Base-by-base conservation (phyloP, 208 protist genomes). In the Leishmania aethiopica region DNA sequence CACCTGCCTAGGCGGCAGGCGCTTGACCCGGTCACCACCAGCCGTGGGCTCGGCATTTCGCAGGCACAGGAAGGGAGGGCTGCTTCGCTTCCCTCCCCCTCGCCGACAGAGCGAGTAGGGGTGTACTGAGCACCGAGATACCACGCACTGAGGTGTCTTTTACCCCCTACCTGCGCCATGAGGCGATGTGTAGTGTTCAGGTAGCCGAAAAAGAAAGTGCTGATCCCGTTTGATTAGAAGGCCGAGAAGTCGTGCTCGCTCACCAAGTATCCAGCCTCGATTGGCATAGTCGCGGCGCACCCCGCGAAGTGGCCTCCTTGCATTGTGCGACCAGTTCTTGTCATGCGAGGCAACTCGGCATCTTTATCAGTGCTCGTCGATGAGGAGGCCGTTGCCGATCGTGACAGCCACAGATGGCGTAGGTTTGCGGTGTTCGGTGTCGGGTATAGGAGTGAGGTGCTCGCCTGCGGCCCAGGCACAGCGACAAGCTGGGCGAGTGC, bases 161-260 rank as follows among this genome's bases (percentile, higher is more conserved):
- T 19, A 0, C 35, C 62, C 28, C 62, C 62, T 35, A 19, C 4
- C 51, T 55, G 51, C 51, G 10, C 4, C 22, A 28, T 53, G 10
- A 74, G 10, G 2, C 1, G 25, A 74, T 15, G 25, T 35, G 28
- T 13, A 19, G 11, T 22, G 22, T 6, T 10, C 69, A 25, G 13
- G 10, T 53, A 7, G 42, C 13, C 25, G 0, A 55, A n/a, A 32
- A 45, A 2, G 15, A n/a, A 17, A 77, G 11, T 40, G 8, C 11
- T 47, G 7, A 22, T 7, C 1, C 3, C 19, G 2, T 32, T n/a
- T n/a, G 69, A 49, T 28, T 74, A 74, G 69, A 74, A 47, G 69
- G n/a, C 32, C 22, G 72, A 76, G 51, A 82, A 81, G 57, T 79
- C 74, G 62, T 86, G 82, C 45, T 82, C 70, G 45, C 76, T 78